Conservation (phyloP, 176 grass and related monocot genomes). For the Hordeum vulgare region MorexV3_pseudomolecules_assembly NC_058519.1:637140769-637141268, state of each 20-base stretch:
- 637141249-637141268: slow-evolving; percentile 42
- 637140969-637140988: background rate
- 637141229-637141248: slow-evolving; percentile 40
- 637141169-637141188: slow-evolving; percentile 45
- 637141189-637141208: slow-evolving; percentile 50
- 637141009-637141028: background rate
- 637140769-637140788: background rate
- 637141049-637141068: background rate
- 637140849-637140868: background rate
- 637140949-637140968: background rate
- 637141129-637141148: slow-evolving; percentile 26
- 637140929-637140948: background rate
- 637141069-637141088: slow-evolving; percentile 13
- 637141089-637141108: background rate
- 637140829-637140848: background rate
- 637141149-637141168: slow-evolving; percentile 49
- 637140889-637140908: background rate
- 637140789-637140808: background rate
- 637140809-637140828: background rate
- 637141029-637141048: background rate
- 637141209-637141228: slow-evolving; percentile 44
- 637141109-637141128: slow-evolving; percentile 4
- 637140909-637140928: background rate
- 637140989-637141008: background rate
- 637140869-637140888: background rate